A percentile compares a stretch with the other conserved stretches of the same genome.
Evolutionary conservation across 2,329 filamentous ascomycete species (phyloP).

Genomic region (Diaporthe citriasiana): DNA sequence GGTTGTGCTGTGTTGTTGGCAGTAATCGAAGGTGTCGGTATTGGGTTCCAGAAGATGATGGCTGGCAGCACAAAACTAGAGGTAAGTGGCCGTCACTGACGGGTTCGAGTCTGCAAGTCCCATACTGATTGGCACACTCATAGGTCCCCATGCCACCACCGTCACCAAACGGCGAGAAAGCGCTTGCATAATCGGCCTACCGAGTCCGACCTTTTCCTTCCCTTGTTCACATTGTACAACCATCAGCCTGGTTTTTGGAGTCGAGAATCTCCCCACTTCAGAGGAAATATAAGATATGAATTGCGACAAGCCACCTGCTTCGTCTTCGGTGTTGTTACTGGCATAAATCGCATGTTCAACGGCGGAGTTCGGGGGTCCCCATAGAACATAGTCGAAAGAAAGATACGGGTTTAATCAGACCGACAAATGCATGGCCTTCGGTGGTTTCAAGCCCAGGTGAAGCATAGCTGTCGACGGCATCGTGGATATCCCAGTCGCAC

Average conservation of each 20-base stretch:
- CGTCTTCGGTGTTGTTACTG: constrained; percentile 12
- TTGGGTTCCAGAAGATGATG: constrained; percentile 95
- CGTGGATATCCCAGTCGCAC: neutral
- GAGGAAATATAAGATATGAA: constrained; percentile 32
- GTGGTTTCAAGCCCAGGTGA: neutral
- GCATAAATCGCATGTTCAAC: constrained; percentile 24
- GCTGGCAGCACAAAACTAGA: constrained; percentile 89
- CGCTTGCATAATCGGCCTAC: constrained; percentile 3
- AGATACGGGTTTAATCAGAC: constrained; percentile 19
- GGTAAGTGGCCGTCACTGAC: constrained; percentile 57
- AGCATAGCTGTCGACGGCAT: neutral
- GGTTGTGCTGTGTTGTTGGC: constrained; percentile 94
- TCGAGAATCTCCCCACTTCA: constrained; percentile 32
- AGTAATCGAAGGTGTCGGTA: constrained; percentile 97
- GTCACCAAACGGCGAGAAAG: constrained; percentile 24
- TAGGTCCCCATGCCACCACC: constrained; percentile 29
- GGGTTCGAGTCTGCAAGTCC: neutral
- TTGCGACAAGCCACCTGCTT: constrained; percentile 18
- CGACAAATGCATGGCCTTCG: neutral
- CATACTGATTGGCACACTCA: neutral
- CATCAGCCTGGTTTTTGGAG: constrained; percentile 30
- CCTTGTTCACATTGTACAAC: constrained; percentile 29
- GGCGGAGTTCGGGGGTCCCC: neutral
- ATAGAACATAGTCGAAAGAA: constrained; percentile 26
- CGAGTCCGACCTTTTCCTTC: constrained; percentile 10